phyloP scores from a whole-genome alignment of 768 basidiomycete species.

The Russula virescens region DNA sequence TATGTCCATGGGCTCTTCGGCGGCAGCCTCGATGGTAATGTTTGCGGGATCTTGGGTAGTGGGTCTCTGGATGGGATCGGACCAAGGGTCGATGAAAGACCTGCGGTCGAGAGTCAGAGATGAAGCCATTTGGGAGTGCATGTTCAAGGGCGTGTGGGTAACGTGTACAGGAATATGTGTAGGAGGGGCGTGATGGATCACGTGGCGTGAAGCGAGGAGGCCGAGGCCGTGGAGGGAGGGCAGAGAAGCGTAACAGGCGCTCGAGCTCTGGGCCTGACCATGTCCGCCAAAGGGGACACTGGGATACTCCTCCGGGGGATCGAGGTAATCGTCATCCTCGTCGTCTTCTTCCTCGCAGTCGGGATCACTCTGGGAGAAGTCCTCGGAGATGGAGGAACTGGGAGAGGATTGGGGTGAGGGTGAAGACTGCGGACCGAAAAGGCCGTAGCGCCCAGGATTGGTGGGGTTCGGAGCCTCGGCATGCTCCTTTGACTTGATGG shows the following conservation, averaged over 20 bases:
- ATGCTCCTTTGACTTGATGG: constrained; percentile 28
- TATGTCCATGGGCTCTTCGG: constrained; percentile 17
- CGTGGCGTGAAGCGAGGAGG: constrained; percentile 22
- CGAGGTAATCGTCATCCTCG: constrained; percentile 53
- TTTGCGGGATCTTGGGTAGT: neutral
- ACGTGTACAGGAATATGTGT: constrained; percentile 16
- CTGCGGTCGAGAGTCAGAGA: constrained; percentile 15
- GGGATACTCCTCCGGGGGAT: constrained; percentile 28
- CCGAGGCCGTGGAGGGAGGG: constrained; percentile 24
- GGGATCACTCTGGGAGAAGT: constrained; percentile 21
- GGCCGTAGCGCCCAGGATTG: constrained; percentile 58
- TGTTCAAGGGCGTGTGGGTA: constrained; percentile 12
- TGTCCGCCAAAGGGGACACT: constrained; percentile 3
- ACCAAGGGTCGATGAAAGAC: constrained; percentile 18
- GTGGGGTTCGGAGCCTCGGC: constrained; percentile 30
- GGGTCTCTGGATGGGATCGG: constrained; percentile 4
- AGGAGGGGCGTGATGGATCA: constrained; percentile 17
- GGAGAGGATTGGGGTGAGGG: constrained; percentile 40
- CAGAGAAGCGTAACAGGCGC: constrained; percentile 19
- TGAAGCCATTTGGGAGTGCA: constrained; percentile 3
- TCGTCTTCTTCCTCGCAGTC: constrained; percentile 27
- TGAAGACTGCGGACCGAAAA: constrained; percentile 35
- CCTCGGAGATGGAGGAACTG: constrained; percentile 32
- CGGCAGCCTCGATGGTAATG: neutral
- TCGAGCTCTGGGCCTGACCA: constrained; percentile 3